Conservation (phyloP, 345 rosid species). For the Rhizophora mangle region DNA sequence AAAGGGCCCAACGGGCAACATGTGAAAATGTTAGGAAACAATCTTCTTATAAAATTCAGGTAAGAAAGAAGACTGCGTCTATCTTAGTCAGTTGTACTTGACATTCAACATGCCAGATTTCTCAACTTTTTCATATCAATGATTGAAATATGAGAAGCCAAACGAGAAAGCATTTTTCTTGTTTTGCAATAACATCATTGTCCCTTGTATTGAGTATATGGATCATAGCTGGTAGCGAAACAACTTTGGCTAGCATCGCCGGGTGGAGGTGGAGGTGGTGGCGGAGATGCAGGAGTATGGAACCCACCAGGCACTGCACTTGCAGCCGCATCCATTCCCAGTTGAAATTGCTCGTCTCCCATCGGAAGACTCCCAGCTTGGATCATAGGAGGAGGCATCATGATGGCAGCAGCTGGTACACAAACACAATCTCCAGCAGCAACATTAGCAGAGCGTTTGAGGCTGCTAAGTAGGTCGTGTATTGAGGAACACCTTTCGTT, state of each 20-base stretch:
- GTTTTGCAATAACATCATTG: no score
- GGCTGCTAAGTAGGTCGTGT: slow-evolving; percentile 6
- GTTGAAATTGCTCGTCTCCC: no score
- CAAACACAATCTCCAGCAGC: neutral
- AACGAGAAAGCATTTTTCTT: neutral
- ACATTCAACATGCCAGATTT: no score
- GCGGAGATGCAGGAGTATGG: neutral
- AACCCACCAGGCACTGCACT: slow-evolving; percentile 4
- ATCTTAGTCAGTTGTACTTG: no score
- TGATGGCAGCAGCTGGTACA: no score
- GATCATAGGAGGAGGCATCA: no score
- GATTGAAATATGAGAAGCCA: neutral
- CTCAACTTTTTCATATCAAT: neutral
- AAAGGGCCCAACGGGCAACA: no score
- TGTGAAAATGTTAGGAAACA: no score
- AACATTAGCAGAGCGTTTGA: slow-evolving; percentile 7
- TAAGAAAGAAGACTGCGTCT: no score
- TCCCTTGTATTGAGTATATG: slow-evolving; percentile 7
- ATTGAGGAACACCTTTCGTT: slow-evolving; percentile 40
- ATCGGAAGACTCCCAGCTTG: no score
- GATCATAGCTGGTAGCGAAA: neutral
- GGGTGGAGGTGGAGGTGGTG: neutral
- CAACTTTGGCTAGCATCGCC: neutral
- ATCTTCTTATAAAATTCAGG: no score
- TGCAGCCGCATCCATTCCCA: slow-evolving; percentile 14